Conservation (phyloP, 352 stramenopile genomes). For the Globisporangium echinulatum region DNA sequence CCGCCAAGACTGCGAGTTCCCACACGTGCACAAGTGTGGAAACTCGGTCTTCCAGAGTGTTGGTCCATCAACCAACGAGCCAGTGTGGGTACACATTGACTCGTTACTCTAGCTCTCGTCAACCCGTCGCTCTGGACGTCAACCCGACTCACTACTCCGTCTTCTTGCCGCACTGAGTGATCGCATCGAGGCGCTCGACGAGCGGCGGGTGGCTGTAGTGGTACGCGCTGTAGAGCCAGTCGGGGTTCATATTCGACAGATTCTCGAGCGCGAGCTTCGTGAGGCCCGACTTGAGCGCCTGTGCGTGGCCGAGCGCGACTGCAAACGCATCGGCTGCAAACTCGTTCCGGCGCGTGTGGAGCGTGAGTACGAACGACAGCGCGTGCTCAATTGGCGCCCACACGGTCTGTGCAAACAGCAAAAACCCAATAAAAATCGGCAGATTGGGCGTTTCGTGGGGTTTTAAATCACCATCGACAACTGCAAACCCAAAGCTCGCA, state of each 20-base stretch:
- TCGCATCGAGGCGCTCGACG: slow-evolving; percentile 93
- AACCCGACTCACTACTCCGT: slow-evolving; percentile 20
- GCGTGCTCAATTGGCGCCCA: slow-evolving; percentile 79
- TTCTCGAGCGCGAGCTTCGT: slow-evolving; percentile 98
- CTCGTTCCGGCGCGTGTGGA: slow-evolving; percentile 77
- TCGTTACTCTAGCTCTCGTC: no score
- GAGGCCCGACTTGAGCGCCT: slow-evolving; percentile 90
- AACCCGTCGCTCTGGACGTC: no score
- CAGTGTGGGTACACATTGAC: no score
- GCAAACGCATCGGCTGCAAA: slow-evolving; percentile 93
- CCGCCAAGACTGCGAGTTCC: no score
- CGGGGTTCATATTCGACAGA: slow-evolving; percentile 95
- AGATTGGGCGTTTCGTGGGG: neutral
- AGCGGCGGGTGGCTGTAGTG: slow-evolving; percentile 97
- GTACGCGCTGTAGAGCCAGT: slow-evolving; percentile 92
- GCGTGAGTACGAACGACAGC: slow-evolving; percentile 67
- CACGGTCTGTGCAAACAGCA: slow-evolving; percentile 79
- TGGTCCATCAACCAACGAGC: no score
- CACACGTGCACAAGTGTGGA: no score
- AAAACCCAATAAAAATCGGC: slow-evolving; percentile 75
- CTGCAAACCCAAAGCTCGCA: slow-evolving; percentile 69
- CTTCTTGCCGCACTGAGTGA: slow-evolving; percentile 65
- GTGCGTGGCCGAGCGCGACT: slow-evolving; percentile 86
- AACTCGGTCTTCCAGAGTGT: no score
- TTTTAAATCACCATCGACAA: no score